phyloP scores from a whole-genome alignment of 202 grass and related monocot species.

The Cymbopogon flexuosus region DNA sequence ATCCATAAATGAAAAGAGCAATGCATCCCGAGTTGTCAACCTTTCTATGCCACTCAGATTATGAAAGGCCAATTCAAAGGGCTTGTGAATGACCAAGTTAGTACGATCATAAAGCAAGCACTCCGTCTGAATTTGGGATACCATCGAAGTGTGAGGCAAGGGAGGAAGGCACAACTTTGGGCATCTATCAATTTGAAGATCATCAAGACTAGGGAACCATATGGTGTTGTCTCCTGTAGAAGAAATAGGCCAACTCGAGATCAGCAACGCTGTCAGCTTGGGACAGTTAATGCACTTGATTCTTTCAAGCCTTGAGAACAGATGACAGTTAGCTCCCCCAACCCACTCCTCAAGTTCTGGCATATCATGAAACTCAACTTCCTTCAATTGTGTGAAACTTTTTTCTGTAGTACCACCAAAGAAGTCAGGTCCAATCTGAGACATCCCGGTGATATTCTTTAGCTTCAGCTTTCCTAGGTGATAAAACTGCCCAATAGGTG shows the following conservation, averaged over 20 bases:
- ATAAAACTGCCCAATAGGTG: too few relatives aligned
- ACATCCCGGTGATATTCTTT: too few relatives aligned
- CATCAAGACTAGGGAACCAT: not conserved
- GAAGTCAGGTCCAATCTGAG: too few relatives aligned
- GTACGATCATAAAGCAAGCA: not conserved
- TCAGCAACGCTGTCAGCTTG: not conserved
- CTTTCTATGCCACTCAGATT: not conserved
- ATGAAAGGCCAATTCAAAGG: not conserved
- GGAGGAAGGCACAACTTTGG: not conserved
- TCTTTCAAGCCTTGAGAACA: not conserved
- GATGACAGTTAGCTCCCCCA: not conserved
- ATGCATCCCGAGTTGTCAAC: accelerated
- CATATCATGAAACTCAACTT: not conserved
- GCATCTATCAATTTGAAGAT: accelerated
- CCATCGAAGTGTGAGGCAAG: not conserved
- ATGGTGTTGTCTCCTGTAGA: not conserved
- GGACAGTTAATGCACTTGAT: not conserved
- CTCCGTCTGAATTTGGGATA: accelerated
- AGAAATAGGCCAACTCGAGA: not conserved
- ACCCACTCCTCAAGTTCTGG: not conserved
- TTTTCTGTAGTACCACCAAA: not conserved
- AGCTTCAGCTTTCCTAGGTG: too few relatives aligned
- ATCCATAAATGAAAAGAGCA: not conserved
- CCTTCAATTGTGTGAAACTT: not conserved
- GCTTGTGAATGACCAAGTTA: accelerated